phyloP scores from a whole-genome alignment of 2,329 filamentous ascomycete genomes.

The Aspergillus sp. region DNA sequence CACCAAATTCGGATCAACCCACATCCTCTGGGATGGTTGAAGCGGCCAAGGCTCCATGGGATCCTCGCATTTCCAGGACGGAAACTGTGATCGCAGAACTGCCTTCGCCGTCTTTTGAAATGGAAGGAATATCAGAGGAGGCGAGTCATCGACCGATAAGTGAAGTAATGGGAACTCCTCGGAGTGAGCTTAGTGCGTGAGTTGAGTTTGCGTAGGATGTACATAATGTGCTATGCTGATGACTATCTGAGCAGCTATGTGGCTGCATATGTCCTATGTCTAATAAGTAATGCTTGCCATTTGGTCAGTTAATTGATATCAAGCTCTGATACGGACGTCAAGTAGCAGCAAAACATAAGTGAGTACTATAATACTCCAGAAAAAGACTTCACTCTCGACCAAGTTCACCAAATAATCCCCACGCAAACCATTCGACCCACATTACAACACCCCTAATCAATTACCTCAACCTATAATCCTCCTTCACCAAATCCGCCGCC shows the following conservation, averaged over 20 bases:
- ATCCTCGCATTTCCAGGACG: neutral
- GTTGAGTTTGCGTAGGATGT: neutral
- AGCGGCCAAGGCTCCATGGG: neutral
- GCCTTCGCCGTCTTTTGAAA: neutral
- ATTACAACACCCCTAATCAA: no score
- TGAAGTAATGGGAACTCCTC: constrained; percentile 6
- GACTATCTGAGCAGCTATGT: neutral
- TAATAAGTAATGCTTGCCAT: no score
- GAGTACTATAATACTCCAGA: no score
- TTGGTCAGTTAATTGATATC: no score
- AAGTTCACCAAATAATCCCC: no score
- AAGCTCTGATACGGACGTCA: no score
- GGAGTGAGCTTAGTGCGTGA: constrained; percentile 12
- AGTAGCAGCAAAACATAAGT: no score
- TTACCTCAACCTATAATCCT: no score
- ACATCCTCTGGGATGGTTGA: neutral
- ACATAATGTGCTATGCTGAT: neutral
- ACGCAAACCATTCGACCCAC: no score
- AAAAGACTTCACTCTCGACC: no score
- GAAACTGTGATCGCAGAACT: constrained; percentile 6
- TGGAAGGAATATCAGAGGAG: neutral
- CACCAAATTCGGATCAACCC: neutral
- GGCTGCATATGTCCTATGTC: no score
- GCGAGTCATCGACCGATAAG: neutral
- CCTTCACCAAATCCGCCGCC: no score